phyloP scores from a whole-genome alignment of 73 alveolate genomes.

The Halteria grandinella region DNA sequence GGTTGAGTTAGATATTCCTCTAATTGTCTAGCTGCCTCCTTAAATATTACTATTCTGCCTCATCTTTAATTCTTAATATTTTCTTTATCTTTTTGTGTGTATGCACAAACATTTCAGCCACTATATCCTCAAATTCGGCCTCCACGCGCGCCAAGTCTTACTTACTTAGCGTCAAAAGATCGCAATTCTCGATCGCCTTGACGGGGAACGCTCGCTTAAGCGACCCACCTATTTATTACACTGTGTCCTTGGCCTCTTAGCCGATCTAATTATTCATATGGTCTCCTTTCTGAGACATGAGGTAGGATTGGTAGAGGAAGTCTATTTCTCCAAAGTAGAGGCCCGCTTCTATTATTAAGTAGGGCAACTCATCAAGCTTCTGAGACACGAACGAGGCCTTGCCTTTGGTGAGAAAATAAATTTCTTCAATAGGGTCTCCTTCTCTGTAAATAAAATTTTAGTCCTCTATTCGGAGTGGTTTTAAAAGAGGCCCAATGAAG shows the following conservation, averaged over 20 bases:
- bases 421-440: constrained; percentile 73
- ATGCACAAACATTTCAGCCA: constrained; percentile 24
- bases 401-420: constrained; percentile 75
- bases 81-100: constrained; percentile 10
- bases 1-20: background rate
- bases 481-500: constrained; percentile 72
- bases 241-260: too few species aligned
- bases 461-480: constrained; percentile 66
- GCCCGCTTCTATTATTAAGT: constrained; percentile 62
- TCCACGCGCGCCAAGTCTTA: constrained; percentile 35
- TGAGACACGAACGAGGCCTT: constrained; percentile 63
- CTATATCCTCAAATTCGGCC: constrained; percentile 18
- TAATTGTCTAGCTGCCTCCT: background rate
- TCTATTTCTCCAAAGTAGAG: constrained; percentile 83
- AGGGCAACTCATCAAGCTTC: constrained; percentile 47
- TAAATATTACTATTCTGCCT: constrained; percentile 23
- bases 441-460: constrained; percentile 64
- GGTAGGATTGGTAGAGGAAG: too few species aligned
- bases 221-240: too few species aligned
- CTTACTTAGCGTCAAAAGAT: constrained; percentile 26
- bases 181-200: constrained; percentile 58
- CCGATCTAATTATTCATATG: too few species aligned
- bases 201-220: constrained; percentile 60
- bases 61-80: constrained; percentile 35
- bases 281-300: too few species aligned